Evolutionary conservation across 306 rosid genomes (phyloP).

Genomic region (Rosa rugosa): DNA sequence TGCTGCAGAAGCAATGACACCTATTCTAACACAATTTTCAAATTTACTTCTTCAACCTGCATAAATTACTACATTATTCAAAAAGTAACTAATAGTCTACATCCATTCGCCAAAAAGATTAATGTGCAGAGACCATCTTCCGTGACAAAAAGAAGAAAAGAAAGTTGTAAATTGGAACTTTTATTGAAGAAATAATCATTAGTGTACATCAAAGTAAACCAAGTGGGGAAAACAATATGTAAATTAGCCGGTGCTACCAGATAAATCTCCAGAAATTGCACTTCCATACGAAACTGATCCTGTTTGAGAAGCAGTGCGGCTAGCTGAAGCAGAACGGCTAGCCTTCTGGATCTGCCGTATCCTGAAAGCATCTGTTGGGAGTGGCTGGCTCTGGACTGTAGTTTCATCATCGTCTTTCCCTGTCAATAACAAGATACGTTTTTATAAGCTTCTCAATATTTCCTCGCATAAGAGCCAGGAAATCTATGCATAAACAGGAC

Average conservation of each 20-base stretch:
- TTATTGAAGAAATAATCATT: neutral
- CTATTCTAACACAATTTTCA: neutral
- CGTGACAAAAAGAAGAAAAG: neutral
- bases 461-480: neutral
- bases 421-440: constrained; percentile 16
- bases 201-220: neutral
- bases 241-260: constrained; percentile 81
- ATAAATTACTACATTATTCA: neutral
- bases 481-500: neutral
- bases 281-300: constrained; percentile 96
- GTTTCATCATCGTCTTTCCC: constrained; percentile 90
- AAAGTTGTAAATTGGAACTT: neutral
- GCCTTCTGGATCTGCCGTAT: constrained; percentile 87
- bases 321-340: constrained; percentile 56
- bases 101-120: neutral
- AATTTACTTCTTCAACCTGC: neutral
- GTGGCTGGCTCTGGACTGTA: constrained; percentile 80
- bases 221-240: neutral
- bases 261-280: constrained; percentile 82
- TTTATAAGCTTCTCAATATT: neutral
- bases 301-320: constrained; percentile 74
- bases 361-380: constrained; percentile 83
- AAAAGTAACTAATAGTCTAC: neutral
- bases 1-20: neutral
- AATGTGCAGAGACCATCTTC: neutral